Conservation (phyloP, 495 filamentous ascomycete species). For the Penicillium pancosmium region DNA sequence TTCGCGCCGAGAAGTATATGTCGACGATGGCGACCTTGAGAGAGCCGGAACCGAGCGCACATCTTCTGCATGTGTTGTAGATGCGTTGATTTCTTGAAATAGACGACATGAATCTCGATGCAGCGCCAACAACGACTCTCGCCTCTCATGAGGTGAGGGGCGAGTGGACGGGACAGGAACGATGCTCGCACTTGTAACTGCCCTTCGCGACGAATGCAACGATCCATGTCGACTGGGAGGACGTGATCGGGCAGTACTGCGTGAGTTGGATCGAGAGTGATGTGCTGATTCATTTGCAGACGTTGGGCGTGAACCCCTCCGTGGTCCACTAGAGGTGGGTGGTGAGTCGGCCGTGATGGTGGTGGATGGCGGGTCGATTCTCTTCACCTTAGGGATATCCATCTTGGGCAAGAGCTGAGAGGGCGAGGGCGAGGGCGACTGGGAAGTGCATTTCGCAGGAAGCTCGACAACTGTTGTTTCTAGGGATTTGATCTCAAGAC, state of each 20-base stretch:
- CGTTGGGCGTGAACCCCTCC: slow-evolving; percentile 30
- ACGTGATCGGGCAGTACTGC: slow-evolving; percentile 35
- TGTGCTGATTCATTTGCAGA: slow-evolving; percentile 28
- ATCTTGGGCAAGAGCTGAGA: slow-evolving; percentile 19
- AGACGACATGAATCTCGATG: slow-evolving; percentile 51
- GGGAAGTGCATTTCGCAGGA: slow-evolving; percentile 16
- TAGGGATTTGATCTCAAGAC: slow-evolving; percentile 14
- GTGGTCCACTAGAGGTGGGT: slow-evolving; percentile 16
- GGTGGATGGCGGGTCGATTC: slow-evolving; percentile 22
- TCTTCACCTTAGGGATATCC: slow-evolving; percentile 23
- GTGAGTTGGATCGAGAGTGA: slow-evolving; percentile 36
- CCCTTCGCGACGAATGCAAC: slow-evolving; percentile 35
- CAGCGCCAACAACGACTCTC: slow-evolving; percentile 44
- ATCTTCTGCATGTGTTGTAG: slow-evolving; percentile 11
- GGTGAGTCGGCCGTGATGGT: slow-evolving; percentile 12
- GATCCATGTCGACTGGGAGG: slow-evolving; percentile 37
- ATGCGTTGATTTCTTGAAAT: slow-evolving; percentile 34
- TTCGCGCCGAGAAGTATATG: slow-evolving; percentile 15
- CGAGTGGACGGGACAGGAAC: slow-evolving; percentile 31
- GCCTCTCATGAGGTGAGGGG: slow-evolving; percentile 26
- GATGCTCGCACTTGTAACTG: slow-evolving; percentile 29
- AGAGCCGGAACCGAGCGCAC: slow-evolving; percentile 7
- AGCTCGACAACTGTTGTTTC: slow-evolving; percentile 17
- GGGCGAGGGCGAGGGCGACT: slow-evolving; percentile 4
- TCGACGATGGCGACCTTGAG: slow-evolving; percentile 9